Base-by-base conservation (phyloP, 1,284 basidiomycete genomes). In the Ceratobasidium sp. region DNA sequence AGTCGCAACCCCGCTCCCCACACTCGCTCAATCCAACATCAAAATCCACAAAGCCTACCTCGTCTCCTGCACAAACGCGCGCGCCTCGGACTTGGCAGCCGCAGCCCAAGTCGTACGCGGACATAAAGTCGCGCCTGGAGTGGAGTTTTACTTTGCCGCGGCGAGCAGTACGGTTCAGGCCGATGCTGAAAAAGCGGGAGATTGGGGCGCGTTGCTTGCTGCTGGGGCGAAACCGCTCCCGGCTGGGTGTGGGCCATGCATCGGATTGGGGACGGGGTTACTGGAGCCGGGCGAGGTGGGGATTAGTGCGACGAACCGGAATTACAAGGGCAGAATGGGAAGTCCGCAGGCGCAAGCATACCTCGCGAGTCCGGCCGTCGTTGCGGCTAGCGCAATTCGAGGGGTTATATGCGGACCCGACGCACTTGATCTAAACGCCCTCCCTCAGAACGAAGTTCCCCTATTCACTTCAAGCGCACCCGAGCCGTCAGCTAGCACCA, bases 311-410 rank as follows among this genome's bases (percentile, higher is more conserved):
- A 99, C 97, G 15, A 99, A 99, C 84, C 88, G 97, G 82, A 99
- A 99, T 82, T 99, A 99, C 86, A 99, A 99, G 86, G 97, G 97
- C 5, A 88, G 97, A 11, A 99, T 99, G 97, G 97, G 97, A 1
- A 91, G 92, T 79, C 97, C 98, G 0, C 94, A 96, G 64, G 97
- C 97, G 0, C 89, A 93, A 78, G 97, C 97, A 0, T 99, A 99
- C 84, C 89, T 99, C 33, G 96, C 96, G 4, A 96, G 94, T 76
- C 97, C 97, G 0, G 97, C 96, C 1, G 97, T 99, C 4, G 97
- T 99, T 15, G 97, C 98, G 29, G 97, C 98, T 0, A 96, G 94
- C 75, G 98, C 97, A 0, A 86, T 96, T 69, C 94, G 93, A 77
- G 97, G 98, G 19, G 92, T 92, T 80, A 99, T 99, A 79, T 93